Evolutionary conservation across 106 monocot genomes (phyloP).

Genomic region (Gastrodia elata): DNA sequence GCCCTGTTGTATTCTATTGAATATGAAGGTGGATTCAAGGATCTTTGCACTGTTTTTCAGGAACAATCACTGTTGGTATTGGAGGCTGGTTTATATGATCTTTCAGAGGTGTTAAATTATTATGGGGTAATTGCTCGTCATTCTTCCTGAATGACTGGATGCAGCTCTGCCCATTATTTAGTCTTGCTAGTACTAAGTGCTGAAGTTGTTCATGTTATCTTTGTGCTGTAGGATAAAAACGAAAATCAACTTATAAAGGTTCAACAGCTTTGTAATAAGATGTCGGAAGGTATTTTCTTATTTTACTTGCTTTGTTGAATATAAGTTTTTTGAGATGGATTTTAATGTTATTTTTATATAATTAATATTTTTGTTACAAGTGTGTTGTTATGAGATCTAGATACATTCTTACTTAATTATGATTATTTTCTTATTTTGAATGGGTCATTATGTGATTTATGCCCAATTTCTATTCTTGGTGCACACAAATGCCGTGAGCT

Average conservation of each 20-base stretch:
- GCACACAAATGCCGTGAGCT: too few relatives aligned
- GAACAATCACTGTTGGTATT: constrained; percentile 44
- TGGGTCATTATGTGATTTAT: too few relatives aligned
- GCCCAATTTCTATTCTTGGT: too few relatives aligned
- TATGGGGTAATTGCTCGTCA: constrained; percentile 41
- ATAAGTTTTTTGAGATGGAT: not conserved
- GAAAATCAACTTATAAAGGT: constrained; percentile 46
- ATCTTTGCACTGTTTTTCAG: constrained; percentile 49
- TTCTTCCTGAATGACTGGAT: not conserved
- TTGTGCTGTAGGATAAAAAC: constrained; percentile 29
- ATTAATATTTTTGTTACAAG: not conserved
- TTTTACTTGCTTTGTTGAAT: not conserved
- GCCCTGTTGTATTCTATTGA: constrained; percentile 55
- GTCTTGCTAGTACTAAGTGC: constrained; percentile 1
- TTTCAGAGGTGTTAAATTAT: constrained; percentile 27
- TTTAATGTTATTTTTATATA: not conserved
- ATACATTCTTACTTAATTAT: too few relatives aligned
- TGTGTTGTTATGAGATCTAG: not conserved
- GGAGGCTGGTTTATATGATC: constrained; percentile 47
- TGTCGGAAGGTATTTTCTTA: constrained; percentile 53
- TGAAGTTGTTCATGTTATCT: constrained; percentile 1
- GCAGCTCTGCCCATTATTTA: not conserved
- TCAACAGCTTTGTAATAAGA: constrained; percentile 77
- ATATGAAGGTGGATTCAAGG: constrained; percentile 58
- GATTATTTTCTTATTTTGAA: too few relatives aligned